These are phyloP conservation scores for Craspedostauros australis DNA, from an alignment of 108 stramenopile species.

Conservation along the genomic window DNA sequence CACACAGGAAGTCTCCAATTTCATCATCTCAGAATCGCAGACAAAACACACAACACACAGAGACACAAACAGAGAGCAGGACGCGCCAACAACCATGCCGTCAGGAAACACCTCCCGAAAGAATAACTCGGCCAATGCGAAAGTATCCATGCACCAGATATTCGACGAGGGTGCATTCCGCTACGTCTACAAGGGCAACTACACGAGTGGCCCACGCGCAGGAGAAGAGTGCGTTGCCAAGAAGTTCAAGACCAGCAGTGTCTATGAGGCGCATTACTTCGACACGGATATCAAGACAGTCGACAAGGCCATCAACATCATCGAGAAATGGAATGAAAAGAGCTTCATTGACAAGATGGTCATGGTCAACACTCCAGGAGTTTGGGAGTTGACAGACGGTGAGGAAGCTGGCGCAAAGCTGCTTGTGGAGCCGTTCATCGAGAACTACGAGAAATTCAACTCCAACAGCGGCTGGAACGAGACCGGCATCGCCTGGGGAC, in stretches of 20 bases:
- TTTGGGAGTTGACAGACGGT: no score
- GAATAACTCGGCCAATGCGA: no score
- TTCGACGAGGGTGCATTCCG: constrained; percentile 37
- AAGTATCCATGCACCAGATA: constrained; percentile 23
- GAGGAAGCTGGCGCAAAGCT: constrained; percentile 41
- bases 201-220: constrained; percentile 16
- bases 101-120: no score
- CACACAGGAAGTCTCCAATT: no score
- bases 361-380: constrained; percentile 26
- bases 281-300: constrained; percentile 38
- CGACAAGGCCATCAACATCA: constrained; percentile 50
- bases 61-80: no score
- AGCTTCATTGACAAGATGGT: constrained; percentile 34
- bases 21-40: no score
- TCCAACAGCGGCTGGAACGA: constrained; percentile 69
- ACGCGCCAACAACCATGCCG: no score
- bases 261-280: constrained; percentile 50
- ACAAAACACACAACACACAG: no score
- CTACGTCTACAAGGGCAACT: constrained; percentile 32
- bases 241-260: constrained; percentile 39
- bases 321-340: constrained; percentile 62
- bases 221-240: constrained; percentile 38
- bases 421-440: constrained; percentile 67
- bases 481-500: constrained; percentile 24
- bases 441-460: constrained; percentile 56